These are phyloP conservation scores for Artemisia argyi DNA, from an alignment of 129 eudicot species.

Conservation along the genomic window DNA sequence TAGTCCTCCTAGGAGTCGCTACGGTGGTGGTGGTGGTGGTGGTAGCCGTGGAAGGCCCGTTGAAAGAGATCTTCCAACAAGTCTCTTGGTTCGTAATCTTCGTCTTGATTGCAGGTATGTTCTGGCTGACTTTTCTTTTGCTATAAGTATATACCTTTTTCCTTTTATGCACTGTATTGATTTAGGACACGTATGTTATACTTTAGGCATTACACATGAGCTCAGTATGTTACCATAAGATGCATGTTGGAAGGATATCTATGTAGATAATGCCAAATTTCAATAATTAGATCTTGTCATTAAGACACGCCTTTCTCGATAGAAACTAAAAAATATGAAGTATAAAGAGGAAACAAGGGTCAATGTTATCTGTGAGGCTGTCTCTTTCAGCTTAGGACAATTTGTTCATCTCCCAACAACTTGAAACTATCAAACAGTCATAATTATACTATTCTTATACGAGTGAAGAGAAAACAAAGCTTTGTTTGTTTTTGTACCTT, in stretches of 20 bases:
- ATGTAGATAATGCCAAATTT: too few species aligned
- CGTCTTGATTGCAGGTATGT: slow-evolving; percentile 86
- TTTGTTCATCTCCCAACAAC: neutral
- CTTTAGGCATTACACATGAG: neutral
- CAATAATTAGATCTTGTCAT: too few species aligned
- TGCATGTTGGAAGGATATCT: too few species aligned
- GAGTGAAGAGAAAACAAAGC: neutral
- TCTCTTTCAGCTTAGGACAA: neutral
- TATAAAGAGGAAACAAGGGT: too few species aligned
- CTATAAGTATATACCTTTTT: neutral
- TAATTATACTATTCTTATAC: neutral
- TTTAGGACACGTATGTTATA: neutral
- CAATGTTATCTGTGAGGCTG: too few species aligned
- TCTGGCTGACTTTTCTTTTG: neutral
- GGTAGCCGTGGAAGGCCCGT: slow-evolving; percentile 47
- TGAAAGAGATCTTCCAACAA: slow-evolving; percentile 73
- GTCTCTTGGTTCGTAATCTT: slow-evolving; percentile 86
- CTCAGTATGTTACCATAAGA: neutral
- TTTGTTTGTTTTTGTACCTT: neutral
- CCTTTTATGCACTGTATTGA: neutral
- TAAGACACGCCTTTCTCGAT: too few species aligned
- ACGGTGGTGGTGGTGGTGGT: slow-evolving; percentile 20
- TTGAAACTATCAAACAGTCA: neutral
- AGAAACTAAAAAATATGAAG: too few species aligned
- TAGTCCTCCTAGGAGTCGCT: slow-evolving; percentile 77